Percentiles rank a stretch among this genome's conserved stretches.
phyloP scores from a whole-genome alignment of 371 early-diverging fungal species.

The Syncephalastrum contaminatum region DNA sequence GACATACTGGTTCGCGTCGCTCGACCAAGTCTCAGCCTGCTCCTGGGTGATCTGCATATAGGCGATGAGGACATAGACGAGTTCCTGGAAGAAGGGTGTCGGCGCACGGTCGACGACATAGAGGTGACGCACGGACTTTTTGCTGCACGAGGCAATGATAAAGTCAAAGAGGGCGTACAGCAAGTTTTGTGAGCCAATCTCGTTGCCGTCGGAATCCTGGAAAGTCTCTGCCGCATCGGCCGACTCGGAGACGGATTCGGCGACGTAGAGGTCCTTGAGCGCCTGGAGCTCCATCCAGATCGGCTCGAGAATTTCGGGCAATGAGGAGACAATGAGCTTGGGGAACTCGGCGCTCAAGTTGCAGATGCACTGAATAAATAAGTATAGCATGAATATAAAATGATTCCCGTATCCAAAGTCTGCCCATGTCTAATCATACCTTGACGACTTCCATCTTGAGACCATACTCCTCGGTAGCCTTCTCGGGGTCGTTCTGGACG shows the following conservation, averaged over 20 bases:
- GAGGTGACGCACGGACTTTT: constrained; percentile 46
- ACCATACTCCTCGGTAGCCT: constrained; percentile 59
- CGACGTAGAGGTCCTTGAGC: constrained; percentile 55
- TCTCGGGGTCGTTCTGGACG: constrained; percentile 45
- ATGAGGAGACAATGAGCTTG: constrained; percentile 49
- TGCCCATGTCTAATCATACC: constrained; percentile 26
- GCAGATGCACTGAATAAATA: constrained; percentile 51
- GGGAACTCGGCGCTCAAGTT: constrained; percentile 62
- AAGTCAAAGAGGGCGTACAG: constrained; percentile 75
- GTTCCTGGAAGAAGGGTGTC: constrained; percentile 57
- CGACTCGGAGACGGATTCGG: constrained; percentile 58
- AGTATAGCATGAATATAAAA: too few species aligned
- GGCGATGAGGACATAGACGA: constrained; percentile 61
- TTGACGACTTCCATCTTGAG: constrained; percentile 73
- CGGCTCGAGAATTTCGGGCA: constrained; percentile 56
- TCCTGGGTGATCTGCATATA: constrained; percentile 86
- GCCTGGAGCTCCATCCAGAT: constrained; percentile 67
- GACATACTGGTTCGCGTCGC: constrained; percentile 84
- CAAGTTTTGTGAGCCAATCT: constrained; percentile 68
- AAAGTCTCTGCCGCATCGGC: constrained; percentile 51
- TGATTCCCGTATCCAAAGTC: background rate
- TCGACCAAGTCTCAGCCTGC: constrained; percentile 76
- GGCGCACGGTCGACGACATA: constrained; percentile 30
- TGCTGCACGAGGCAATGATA: constrained; percentile 55
- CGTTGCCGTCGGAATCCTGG: constrained; percentile 80